Conservation (phyloP, 768 basidiomycete genomes). For the Tremella mesenterica region DNA sequence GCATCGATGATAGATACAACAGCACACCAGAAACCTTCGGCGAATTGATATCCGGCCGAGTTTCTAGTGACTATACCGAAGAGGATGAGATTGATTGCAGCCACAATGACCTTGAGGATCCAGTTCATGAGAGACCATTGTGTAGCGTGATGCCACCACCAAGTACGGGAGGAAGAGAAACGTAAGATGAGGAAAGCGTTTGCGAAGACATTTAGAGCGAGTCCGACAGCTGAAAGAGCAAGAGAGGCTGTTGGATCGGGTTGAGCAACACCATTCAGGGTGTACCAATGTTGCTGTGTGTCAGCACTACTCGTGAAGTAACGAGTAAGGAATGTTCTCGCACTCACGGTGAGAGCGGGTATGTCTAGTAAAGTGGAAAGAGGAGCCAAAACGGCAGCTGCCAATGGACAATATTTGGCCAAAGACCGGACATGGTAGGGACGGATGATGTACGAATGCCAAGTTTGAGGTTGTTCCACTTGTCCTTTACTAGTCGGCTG, state of each 20-base stretch:
- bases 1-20: constrained; percentile 24
- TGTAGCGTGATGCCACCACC: constrained; percentile 26
- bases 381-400: constrained; percentile 44
- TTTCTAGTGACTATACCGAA: constrained; percentile 31
- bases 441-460: constrained; percentile 1
- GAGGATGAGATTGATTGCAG: constrained; percentile 33
- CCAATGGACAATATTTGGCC: constrained; percentile 35
- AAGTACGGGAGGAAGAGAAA: constrained; percentile 29
- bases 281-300: constrained; percentile 39
- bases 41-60: constrained; percentile 15
- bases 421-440: constrained; percentile 1
- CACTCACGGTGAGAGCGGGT: constrained; percentile 42
- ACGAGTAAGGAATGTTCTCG: not conserved
- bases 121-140: constrained; percentile 36
- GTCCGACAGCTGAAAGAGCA: constrained; percentile 29
- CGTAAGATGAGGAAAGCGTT: constrained; percentile 43
- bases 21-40: constrained; percentile 37
- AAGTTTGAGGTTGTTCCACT: too few relatives aligned
- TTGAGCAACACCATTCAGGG: constrained; percentile 20
- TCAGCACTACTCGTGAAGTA: not conserved
- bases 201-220: constrained; percentile 41
- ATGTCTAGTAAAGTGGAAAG: constrained; percentile 45
- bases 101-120: constrained; percentile 42
- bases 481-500: too few relatives aligned
- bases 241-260: constrained; percentile 37